Evolutionary conservation across 164 flowering plant species (phyloP), one percentile per base, ranked within the genome.

Genomic region (Taxillus chinensis): DNA sequence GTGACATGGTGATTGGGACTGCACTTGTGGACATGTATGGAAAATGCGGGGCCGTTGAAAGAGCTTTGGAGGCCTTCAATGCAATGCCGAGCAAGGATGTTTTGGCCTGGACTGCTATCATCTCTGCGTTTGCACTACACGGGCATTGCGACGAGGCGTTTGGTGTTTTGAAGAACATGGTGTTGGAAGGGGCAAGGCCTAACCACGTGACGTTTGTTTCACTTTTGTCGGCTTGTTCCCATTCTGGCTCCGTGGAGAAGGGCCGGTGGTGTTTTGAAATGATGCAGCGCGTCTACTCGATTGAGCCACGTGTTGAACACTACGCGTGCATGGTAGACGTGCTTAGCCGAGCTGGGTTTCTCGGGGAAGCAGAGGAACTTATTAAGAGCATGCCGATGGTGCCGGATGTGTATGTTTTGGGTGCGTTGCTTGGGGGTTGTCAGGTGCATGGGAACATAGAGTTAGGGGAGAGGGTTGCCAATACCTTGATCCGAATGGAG

Each of bases 351-450:
- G 87, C 87, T 53, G 85, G 81, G 41, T 76, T 65, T 9, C 79
- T 90, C 61, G 73, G 73, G n/a, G 96, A 83, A 75, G 95, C 87
- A 0, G 80, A 81, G 69, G 55, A 38, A 63, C 77, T 87, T 37
- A 80, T 87, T 15, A 60, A 68, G 55, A 74, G 61, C 67, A 90
- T 87, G 96, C 85, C 87, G 12, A 72, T 90, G 84, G 77, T 80
- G 65, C 89, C 96, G 27, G 96, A 90, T 79, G 86, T 70, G 57
- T 87, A 68, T 75, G 86, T 87, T 56, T 90, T 88, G 90, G 96
- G 93, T 46, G 90, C 96, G 59, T 62, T 90, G 56, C 86, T 87
- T 40, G 92, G 92, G 39, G 87, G 83, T 16, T 90, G 95, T 69
- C 81, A 80, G 72, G 75, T 84, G 80, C 93, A 87, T 80, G 84